Evolutionary conservation across 257 asterid species (phyloP), one percentile per base, ranked within the genome.

Genomic region (Ballota nigra): DNA sequence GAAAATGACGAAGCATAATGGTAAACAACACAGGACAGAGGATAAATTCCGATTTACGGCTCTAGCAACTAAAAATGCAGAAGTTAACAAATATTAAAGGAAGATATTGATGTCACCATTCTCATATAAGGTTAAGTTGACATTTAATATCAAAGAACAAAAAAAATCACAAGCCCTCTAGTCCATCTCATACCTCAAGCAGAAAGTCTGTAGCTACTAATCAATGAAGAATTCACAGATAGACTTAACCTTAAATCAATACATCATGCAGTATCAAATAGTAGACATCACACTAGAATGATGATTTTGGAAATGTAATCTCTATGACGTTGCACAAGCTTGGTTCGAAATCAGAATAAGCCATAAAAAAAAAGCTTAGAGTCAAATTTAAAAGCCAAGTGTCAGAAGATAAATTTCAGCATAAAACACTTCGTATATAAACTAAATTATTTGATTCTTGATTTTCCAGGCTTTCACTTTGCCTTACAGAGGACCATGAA

Each of bases 81-180:
- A 58, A 43, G 47, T 26, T 41, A 59, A 23, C 34, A 16, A 31
- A 71, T 45, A 38, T 55, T 16, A 69, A 56, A 69, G 66, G 41
- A 55, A 47, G 55, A 15, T 5, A 66, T 1, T 16, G 29, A 19
- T 52, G 55, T 24, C 61, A 70, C 3, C 67, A 70, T 41, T n/a
- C 55, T 1, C 22, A 47, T 0, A 47, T 4, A 24, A 12, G 3
- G 61, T n/a, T 69, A 24, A 20, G 29, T 23, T 8, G 38, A 18
- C 63, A 62, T 45, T 5, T 18, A 51, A 6, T 31, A 18, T 20
- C 26, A 70, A 34, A 28, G 5, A n/a, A 45, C n/a, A 65, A 19
- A n/a, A 45, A 60, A 28, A 28, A 10, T 28, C 51, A 59, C 31
- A 47, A 26, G 11, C 9, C 18, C 19, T 40, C 47, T 45, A 8